Conservation (phyloP, 441 rosid species). For the Pelargonium fulgidum region DNA sequence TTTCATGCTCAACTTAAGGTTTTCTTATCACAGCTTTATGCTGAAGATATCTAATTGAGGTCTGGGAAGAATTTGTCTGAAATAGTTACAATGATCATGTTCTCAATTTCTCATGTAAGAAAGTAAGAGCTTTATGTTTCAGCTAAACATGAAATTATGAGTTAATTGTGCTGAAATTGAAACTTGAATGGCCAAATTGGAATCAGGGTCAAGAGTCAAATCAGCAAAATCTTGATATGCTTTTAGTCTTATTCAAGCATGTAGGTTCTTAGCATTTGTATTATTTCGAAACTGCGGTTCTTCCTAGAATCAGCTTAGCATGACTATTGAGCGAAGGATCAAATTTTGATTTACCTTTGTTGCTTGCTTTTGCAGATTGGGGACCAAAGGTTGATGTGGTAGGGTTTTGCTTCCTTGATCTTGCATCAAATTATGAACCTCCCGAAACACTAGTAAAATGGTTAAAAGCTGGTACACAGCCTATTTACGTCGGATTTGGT, state of each 20-base stretch:
- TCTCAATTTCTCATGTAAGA: no score
- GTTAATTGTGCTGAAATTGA: not conserved
- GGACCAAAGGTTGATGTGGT: slow-evolving; percentile 93
- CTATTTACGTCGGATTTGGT: slow-evolving; percentile 94
- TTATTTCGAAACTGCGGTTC: no score
- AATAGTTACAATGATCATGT: not conserved
- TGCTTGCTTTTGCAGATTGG: slow-evolving; percentile 63
- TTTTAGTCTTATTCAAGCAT: not conserved
- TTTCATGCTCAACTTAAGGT: not conserved
- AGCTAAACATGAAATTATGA: not conserved
- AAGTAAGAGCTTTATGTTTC: not conserved
- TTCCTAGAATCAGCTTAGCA: slow-evolving; percentile 3
- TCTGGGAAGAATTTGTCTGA: slow-evolving; percentile 1
- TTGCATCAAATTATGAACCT: slow-evolving; percentile 93
- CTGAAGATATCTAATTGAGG: not conserved
- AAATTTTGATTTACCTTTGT: slow-evolving; percentile 18
- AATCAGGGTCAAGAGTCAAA: slow-evolving; percentile 1
- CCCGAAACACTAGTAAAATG: slow-evolving; percentile 74
- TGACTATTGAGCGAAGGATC: slow-evolving; percentile 17
- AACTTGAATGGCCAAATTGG: slow-evolving; percentile 4
- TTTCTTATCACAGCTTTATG: not conserved
- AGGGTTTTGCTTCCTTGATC: slow-evolving; percentile 98
- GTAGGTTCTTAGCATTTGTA: not conserved
- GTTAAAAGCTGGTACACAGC: slow-evolving; percentile 85
- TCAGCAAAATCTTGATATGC: not conserved